Percentiles rank a stretch among this genome's conserved stretches.
phyloP scores from a whole-genome alignment of 495 filamentous ascomycete genomes.

The Penicillium odoratum region DNA sequence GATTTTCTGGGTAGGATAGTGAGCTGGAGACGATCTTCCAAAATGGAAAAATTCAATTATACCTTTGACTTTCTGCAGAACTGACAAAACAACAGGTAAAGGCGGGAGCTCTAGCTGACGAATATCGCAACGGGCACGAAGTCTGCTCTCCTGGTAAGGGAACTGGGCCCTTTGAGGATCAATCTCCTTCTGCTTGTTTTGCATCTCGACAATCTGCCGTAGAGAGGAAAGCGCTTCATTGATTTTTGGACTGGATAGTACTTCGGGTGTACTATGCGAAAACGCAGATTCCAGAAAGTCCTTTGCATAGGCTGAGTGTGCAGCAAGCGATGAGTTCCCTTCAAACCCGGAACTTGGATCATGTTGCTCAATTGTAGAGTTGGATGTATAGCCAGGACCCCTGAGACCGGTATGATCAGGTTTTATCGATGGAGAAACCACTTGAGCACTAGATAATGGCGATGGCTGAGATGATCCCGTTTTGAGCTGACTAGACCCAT shows the following conservation, averaged over 20 bases:
- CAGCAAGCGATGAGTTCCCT: constrained; percentile 58
- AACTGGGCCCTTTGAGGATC: constrained; percentile 44
- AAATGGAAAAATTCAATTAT: not conserved
- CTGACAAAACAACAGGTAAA: constrained; percentile 46
- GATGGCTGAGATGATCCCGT: constrained; percentile 23
- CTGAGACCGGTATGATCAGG: constrained; percentile 20
- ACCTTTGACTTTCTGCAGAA: constrained; percentile 55
- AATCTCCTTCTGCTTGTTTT: constrained; percentile 34
- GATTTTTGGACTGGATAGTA: constrained; percentile 50
- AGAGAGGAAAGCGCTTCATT: constrained; percentile 56
- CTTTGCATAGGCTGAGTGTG: constrained; percentile 64
- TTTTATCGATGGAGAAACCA: constrained; percentile 7
- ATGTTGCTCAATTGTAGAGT: constrained; percentile 37
- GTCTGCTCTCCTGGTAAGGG: constrained; percentile 40
- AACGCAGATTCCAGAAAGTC: constrained; percentile 63
- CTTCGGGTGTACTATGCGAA: constrained; percentile 48
- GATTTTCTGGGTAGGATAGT: constrained; percentile 20
- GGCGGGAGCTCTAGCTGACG: constrained; percentile 57
- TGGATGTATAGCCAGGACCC: constrained; percentile 23
- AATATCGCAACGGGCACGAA: constrained; percentile 38
- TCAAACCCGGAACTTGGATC: constrained; percentile 54
- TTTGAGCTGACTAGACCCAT: constrained; percentile 2
- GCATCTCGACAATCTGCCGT: constrained; percentile 57
- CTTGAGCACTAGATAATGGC: constrained; percentile 6
- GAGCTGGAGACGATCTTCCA: not conserved